Base-by-base conservation (phyloP, 306 rosid species). In the Prunus mira region DNA sequence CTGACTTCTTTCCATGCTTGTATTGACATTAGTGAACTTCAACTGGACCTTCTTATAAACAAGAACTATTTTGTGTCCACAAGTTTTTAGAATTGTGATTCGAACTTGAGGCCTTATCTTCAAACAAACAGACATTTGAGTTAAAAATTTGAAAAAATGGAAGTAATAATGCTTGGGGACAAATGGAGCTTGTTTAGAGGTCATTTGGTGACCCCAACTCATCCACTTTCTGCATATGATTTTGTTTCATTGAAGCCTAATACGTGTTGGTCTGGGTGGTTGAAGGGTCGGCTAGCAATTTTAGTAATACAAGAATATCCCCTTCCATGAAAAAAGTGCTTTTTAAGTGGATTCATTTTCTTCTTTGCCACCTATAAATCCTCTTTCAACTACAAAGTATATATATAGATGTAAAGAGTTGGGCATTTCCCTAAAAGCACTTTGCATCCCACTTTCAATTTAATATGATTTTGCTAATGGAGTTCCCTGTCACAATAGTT, bases 261-360 rank as follows among this genome's bases (percentile, higher is more conserved):
- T 50, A 52, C 63, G 64, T 43, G 51, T 32, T 78, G 25, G 11
- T 49, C 54, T 60, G 71, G 77, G 76, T 78, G 61, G 71, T 65
- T 67, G 69, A 79, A 81, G 75, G 75, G 82, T 67, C 78, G 71
- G 60, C 66, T 32, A 58, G 17, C 65, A 70, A 79, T 34, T 11
- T 55, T 9, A 85, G 51, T 50, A 82, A 67, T 77, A 52, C 60
- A 67, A 79, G 88, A 81, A 84, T 76, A 69, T 88, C 80, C 76
- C 66, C 13, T 62, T 85, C 84, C 78, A 76, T 74, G 73, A 60
- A 84, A 74, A 69, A 78, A 82, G 83, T 85, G 89, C 78, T 77
- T 76, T 49, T 52, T 61, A 22, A 87, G 91, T 91, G 93, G 91
- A 84, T 17, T 85, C 72, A 22, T 87, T 85, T 87, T 82, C 73